Percentiles rank a stretch among this genome's conserved stretches.
phyloP scores from a whole-genome alignment of 2,329 filamentous ascomycete species.

The Gaeumannomyces tritici region DNA sequence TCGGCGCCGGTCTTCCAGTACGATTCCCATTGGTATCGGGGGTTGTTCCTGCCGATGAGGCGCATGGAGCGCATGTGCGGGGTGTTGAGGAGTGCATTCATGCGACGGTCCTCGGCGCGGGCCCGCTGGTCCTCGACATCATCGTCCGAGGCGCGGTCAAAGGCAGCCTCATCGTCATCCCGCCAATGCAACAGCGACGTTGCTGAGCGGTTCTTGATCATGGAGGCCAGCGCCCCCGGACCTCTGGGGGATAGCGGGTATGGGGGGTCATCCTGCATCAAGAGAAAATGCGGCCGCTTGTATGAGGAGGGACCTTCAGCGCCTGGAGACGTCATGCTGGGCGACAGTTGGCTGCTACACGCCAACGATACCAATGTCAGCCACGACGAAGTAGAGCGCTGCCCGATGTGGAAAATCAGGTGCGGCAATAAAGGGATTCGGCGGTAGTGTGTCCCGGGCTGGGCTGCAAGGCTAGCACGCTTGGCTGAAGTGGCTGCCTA shows the following conservation, averaged over 20 bases:
- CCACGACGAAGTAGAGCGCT: neutral
- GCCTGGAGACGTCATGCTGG: conserved; percentile 14
- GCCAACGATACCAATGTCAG: neutral
- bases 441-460: neutral
- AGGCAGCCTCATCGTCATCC: conserved; percentile 13
- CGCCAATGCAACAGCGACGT: conserved; percentile 9
- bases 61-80: conserved; percentile 73
- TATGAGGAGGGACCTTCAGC: conserved; percentile 9
- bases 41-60: conserved; percentile 81
- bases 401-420: neutral
- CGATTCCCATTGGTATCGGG: conserved; percentile 73
- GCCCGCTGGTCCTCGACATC: conserved; percentile 31
- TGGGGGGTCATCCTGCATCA: conserved; percentile 37
- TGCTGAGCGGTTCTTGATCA: conserved; percentile 32
- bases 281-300: conserved; percentile 17
- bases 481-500: neutral
- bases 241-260: conserved; percentile 40
- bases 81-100: conserved; percentile 50
- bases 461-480: too few relatives aligned
- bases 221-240: conserved; percentile 21
- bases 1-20: conserved; percentile 80
- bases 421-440: neutral
- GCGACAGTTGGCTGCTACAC: neutral
- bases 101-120: conserved; percentile 45
- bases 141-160: conserved; percentile 2